phyloP scores from a whole-genome alignment of 2,329 filamentous ascomycete species.

The Elsinoe perseae region DNA sequence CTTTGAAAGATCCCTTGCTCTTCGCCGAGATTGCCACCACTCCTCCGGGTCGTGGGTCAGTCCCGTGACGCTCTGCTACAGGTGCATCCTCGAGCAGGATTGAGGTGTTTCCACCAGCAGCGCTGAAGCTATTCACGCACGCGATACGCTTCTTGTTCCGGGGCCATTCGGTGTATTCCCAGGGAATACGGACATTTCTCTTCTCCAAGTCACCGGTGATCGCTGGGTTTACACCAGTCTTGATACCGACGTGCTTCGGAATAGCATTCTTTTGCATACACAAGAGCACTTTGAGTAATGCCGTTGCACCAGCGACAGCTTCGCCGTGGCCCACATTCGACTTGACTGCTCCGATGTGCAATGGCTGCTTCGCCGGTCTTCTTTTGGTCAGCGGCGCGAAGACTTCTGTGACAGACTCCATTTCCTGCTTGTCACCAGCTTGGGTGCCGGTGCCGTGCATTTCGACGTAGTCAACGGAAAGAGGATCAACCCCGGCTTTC shows the following conservation, averaged over 20 bases:
- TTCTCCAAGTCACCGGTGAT: constrained; percentile 50
- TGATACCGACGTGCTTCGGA: too few relatives aligned
- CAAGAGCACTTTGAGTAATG: constrained; percentile 57
- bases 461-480: constrained; percentile 25
- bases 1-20: constrained; percentile 37
- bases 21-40: constrained; percentile 55
- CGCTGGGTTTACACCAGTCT: too few relatives aligned
- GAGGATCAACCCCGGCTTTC: constrained; percentile 22
- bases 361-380: constrained; percentile 14
- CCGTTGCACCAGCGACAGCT: constrained; percentile 37
- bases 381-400: constrained; percentile 19
- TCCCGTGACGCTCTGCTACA: constrained; percentile 24
- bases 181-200: constrained; percentile 52
- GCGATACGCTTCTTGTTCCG: not conserved
- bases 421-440: constrained; percentile 28
- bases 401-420: constrained; percentile 22
- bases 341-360: constrained; percentile 25
- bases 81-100: constrained; percentile 55
- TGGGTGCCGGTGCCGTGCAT: constrained; percentile 31
- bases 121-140: not conserved
- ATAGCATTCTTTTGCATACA: too few relatives aligned
- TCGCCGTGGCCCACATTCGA: constrained; percentile 28
- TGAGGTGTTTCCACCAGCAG: constrained; percentile 61
- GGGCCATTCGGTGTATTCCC: constrained; percentile 31
- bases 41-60: constrained; percentile 50